A percentile compares a stretch with the other conserved stretches of the same genome.
Evolutionary conservation across 2,329 filamentous ascomycete species (phyloP).

Genomic region (Ceratocystis eucalypticola): DNA sequence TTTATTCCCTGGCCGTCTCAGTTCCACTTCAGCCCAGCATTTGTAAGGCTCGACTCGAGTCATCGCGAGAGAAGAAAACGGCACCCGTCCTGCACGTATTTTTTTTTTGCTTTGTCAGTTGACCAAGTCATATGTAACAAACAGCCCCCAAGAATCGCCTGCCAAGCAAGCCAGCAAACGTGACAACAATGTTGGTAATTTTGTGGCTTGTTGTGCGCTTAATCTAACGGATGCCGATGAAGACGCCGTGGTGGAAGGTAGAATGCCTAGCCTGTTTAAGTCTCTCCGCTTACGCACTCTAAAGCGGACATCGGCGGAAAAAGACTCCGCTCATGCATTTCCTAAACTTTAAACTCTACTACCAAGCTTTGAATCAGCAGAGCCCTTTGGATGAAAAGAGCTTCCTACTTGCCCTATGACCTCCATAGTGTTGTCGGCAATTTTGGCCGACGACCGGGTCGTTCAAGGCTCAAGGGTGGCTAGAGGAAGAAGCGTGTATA

Average conservation of each 20-base stretch:
- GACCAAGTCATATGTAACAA: neutral
- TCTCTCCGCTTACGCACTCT: neutral
- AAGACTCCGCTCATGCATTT: neutral
- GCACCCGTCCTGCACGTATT: neutral
- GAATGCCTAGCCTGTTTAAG: neutral
- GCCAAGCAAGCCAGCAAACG: neutral
- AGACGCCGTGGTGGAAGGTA: neutral
- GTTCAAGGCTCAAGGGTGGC: too few relatives aligned
- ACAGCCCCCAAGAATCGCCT: neutral
- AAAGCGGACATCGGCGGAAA: neutral
- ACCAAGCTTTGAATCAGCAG: neutral
- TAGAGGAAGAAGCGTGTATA: too few relatives aligned
- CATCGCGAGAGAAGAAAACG: neutral
- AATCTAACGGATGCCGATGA: neutral
- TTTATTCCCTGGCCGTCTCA: neutral
- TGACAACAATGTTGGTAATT: neutral
- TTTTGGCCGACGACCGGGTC: too few relatives aligned
- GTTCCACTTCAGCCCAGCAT: neutral
- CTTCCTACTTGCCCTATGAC: too few relatives aligned
- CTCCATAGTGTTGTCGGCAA: too few relatives aligned
- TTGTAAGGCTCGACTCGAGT: neutral
- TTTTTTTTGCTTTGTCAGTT: neutral
- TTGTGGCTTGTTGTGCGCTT: neutral
- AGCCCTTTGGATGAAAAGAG: too few relatives aligned
- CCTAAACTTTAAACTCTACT: neutral